Conservation (phyloP, 192 early-diverging fungal species). For the Rhizoclosmatium globosum region DNA sequence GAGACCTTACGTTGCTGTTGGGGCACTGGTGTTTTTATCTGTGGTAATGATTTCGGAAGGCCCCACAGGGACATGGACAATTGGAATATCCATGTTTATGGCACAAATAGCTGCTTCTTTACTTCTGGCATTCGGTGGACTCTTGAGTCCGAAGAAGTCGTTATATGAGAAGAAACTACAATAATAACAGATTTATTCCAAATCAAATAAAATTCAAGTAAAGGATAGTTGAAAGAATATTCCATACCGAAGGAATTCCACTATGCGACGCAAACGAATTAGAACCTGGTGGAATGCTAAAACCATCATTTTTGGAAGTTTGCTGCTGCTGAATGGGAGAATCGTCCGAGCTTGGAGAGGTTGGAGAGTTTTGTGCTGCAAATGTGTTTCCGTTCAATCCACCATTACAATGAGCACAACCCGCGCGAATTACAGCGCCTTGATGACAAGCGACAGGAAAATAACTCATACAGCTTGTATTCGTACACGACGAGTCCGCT, state of each 20-base stretch:
- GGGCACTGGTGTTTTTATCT: too few species aligned
- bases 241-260: not conserved
- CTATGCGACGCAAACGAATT: not conserved
- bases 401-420: conserved; percentile 13
- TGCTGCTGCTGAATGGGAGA: not conserved
- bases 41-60: too few species aligned
- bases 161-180: too few species aligned
- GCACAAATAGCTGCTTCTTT: too few species aligned
- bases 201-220: too few species aligned
- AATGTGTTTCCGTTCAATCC: not conserved
- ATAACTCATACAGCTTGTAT: conserved; percentile 9
- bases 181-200: too few species aligned
- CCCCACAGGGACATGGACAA: too few species aligned
- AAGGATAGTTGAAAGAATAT: too few species aligned
- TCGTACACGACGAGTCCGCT: not conserved
- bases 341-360: not conserved
- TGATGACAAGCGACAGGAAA: conserved; percentile 5
- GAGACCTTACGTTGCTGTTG: too few species aligned
- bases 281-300: not conserved
- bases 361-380: not conserved
- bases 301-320: not conserved
- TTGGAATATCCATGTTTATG: too few species aligned
- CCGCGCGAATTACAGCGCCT: not conserved
- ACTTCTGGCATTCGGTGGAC: too few species aligned
- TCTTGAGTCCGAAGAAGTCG: too few species aligned